These are phyloP conservation scores for Aristolochia contorta DNA, from an alignment of 164 flowering plant species.

Conservation along the genomic window DNA sequence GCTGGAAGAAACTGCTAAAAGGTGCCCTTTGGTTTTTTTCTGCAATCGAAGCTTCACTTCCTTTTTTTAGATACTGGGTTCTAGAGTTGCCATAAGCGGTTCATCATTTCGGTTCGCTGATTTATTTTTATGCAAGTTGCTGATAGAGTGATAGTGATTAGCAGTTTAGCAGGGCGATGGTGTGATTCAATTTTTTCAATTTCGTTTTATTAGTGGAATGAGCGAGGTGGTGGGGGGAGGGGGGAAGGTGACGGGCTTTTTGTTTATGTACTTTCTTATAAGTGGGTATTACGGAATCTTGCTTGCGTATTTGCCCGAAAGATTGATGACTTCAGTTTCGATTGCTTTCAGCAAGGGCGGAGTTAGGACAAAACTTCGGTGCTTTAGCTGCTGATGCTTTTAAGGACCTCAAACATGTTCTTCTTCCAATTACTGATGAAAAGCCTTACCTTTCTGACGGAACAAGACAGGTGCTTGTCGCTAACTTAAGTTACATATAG, in stretches of 20 bases:
- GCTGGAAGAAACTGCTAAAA: not conserved
- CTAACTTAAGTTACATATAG: not conserved
- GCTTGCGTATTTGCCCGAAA: not conserved
- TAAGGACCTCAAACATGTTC: slow-evolving; percentile 67
- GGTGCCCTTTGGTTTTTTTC: too few relatives aligned
- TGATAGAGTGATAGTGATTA: too few relatives aligned
- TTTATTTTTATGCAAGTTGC: too few relatives aligned
- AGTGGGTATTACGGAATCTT: not conserved
- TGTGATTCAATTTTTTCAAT: too few relatives aligned
- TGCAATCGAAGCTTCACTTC: not conserved
- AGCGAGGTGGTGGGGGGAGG: too few relatives aligned
- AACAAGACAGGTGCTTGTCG: slow-evolving; percentile 67
- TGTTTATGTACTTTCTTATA: not conserved
- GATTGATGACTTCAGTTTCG: not conserved
- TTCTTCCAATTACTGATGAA: slow-evolving; percentile 72
- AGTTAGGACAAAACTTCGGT: slow-evolving; percentile 42
- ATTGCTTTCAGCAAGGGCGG: slow-evolving; percentile 36
- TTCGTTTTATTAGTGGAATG: not conserved
- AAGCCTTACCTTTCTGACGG: slow-evolving; percentile 94
- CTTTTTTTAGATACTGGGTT: not conserved
- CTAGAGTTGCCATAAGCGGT: not conserved
- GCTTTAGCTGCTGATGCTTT: slow-evolving; percentile 45
- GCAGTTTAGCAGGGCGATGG: too few relatives aligned
- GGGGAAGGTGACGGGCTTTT: not conserved
- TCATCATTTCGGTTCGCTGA: too few relatives aligned